Base-by-base conservation (phyloP, 495 filamentous ascomycete genomes). In the Aspergillus steynii region DNA sequence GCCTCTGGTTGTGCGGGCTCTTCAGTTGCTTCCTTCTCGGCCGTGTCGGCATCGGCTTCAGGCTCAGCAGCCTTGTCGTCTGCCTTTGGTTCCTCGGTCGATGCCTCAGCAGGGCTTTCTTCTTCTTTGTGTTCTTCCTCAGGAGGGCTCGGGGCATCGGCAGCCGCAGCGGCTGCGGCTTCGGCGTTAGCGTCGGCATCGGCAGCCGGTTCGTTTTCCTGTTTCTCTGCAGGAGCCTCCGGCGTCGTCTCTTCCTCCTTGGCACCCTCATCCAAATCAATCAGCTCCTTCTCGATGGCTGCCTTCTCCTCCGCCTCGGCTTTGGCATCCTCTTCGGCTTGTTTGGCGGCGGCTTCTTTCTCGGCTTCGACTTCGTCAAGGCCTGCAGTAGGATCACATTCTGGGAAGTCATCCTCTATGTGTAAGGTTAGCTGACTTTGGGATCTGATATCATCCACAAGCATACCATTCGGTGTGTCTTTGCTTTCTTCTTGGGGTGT, bases 331-430 rank as follows among this genome's bases (percentile, higher is more conserved):
- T 67, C 62, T 26, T 50, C 66, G n/a, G 60, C 66, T 54, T 64
- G 65, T 31, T 32, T 56, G 20, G 61, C 61, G 14, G 62, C 63
- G 14, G 58, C 63, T 61, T 62, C 68, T 46, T 68, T 66, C 50
- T 68, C 68, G 5, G 56, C 64, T 37, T 68, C 63, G 37, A 68
- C 61, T 61, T 64, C 57, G 55, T 70, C 70, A 49, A 34, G 51
- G 42, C 48, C 70, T 60, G 61, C 65, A 50, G 48, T 47, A 29
- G 60, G 57, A 54, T 70, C 61, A 49, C 49, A 54, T 48, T 70
- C 64, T 55, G 70, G 57, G 55, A 65, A 66, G 8, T 65, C 51
- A 48, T 67, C 61, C 45, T 68, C 68, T 66, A 49, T 54, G 29
- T 29, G 12, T 53, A 10, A 57, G 53, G 37, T 68, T 29, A 65